Evolutionary conservation across 495 filamentous ascomycete genomes (phyloP).

Genomic region (Neurospora terricola): DNA sequence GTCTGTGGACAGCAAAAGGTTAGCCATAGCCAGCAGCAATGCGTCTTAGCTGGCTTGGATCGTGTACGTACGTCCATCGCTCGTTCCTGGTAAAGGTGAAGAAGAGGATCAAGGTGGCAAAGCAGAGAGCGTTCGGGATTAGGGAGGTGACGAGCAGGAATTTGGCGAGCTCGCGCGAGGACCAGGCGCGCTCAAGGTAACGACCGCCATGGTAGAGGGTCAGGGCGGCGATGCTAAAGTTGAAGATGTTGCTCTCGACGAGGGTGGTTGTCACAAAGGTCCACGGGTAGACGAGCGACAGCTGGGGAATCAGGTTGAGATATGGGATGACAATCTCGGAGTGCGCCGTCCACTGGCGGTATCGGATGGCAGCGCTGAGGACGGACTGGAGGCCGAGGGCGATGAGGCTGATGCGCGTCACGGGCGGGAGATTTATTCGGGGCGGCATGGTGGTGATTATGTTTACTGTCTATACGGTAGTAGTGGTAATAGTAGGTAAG

Average conservation of each 20-base stretch:
- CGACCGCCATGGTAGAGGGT: slow-evolving; percentile 89
- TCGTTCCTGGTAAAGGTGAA: slow-evolving; percentile 60
- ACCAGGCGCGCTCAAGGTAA: slow-evolving; percentile 94
- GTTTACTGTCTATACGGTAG: slow-evolving; percentile 3
- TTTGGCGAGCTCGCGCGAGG: slow-evolving; percentile 82
- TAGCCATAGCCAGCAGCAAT: slow-evolving; percentile 8
- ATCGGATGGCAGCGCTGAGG: slow-evolving; percentile 69
- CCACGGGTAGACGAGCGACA: slow-evolving; percentile 84
- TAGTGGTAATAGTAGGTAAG: not conserved
- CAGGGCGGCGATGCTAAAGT: slow-evolving; percentile 63
- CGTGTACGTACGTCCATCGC: slow-evolving; percentile 52
- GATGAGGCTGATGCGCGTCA: slow-evolving; percentile 73
- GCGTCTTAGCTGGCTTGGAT: not conserved
- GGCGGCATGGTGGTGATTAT: slow-evolving; percentile 53
- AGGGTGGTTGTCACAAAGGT: slow-evolving; percentile 78
- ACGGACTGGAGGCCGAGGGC: slow-evolving; percentile 65
- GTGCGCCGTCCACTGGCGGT: slow-evolving; percentile 48
- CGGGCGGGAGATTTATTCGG: slow-evolving; percentile 83
- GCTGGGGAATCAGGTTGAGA: slow-evolving; percentile 74
- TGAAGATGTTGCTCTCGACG: slow-evolving; percentile 89
- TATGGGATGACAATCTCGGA: slow-evolving; percentile 65
- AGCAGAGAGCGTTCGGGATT: slow-evolving; percentile 68
- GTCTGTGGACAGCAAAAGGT: slow-evolving; percentile 31
- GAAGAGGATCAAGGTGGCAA: slow-evolving; percentile 61
- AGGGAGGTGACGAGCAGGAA: slow-evolving; percentile 71